Evolutionary conservation across 345 rosid genomes (phyloP).

Genomic region (Microcos paniculata): DNA sequence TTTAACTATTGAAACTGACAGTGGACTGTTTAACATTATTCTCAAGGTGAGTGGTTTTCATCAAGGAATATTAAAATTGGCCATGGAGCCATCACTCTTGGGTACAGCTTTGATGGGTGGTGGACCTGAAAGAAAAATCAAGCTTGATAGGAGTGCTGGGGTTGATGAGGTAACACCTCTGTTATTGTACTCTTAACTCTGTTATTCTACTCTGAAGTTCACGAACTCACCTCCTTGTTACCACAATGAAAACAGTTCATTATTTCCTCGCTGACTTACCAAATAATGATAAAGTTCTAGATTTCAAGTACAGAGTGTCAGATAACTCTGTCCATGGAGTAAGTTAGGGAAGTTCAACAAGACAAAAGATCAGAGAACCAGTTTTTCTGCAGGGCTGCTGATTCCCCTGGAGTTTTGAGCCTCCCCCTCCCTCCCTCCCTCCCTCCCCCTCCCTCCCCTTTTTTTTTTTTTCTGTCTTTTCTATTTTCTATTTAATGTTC

Average conservation of each 20-base stretch:
- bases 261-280: not conserved
- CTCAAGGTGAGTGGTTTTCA: conserved; percentile 77
- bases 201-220: not conserved
- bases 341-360: not conserved
- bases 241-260: not conserved
- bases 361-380: not conserved
- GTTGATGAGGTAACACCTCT: conserved; percentile 70
- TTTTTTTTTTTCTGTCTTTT: not conserved
- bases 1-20: conserved; percentile 1
- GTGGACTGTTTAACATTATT: conserved; percentile 12
- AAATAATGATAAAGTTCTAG: not conserved
- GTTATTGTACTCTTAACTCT: conserved; percentile 3
- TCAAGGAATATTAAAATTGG: conserved; percentile 86
- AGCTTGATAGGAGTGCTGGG: conserved; percentile 86
- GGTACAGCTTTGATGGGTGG: conserved; percentile 86
- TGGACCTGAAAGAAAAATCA: conserved; percentile 87
- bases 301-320: not conserved
- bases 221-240: not conserved
- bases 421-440: too few relatives aligned
- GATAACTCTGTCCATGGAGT: not conserved
- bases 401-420: not conserved
- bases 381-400: not conserved
- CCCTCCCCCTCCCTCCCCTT: too few relatives aligned
- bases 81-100: conserved; percentile 91
- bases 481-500: not conserved